Conservation (phyloP, 768 basidiomycete species). For the Russula abietina region DNA sequence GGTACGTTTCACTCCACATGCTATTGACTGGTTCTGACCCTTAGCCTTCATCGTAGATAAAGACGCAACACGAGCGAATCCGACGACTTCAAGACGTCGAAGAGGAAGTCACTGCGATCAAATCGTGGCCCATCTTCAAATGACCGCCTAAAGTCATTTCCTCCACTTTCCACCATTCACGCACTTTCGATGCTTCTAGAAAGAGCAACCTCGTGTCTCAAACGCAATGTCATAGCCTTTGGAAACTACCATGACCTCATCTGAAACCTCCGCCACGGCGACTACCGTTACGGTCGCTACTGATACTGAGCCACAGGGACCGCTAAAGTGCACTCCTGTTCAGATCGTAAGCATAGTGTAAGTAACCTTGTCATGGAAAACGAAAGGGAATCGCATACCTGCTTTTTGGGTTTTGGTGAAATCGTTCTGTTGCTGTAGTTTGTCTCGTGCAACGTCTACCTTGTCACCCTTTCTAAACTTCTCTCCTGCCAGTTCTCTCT, state of each 20-base stretch:
- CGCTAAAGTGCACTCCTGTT: no score
- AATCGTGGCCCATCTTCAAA: constrained; percentile 6
- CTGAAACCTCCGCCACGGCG: no score
- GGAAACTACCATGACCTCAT: no score
- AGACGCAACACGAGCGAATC: constrained; percentile 50
- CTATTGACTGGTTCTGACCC: not conserved
- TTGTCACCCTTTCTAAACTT: no score
- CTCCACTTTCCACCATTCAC: constrained; percentile 9
- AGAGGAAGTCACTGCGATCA: constrained; percentile 15
- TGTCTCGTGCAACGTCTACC: no score
- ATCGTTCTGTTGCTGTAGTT: no score
- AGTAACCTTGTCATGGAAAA: no score
- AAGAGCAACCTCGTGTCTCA: not conserved
- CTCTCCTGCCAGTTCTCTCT: no score
- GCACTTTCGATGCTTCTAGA: not conserved
- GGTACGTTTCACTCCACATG: constrained; percentile 36
- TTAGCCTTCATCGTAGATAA: not conserved
- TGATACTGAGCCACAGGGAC: no score
- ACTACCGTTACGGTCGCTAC: no score
- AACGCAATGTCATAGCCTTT: no score
- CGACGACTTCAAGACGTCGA: constrained; percentile 35
- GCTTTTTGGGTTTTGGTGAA: constrained; percentile 96
- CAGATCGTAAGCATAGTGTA: no score
- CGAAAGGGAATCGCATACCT: constrained; percentile 36
- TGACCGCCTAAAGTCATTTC: not conserved